Evolutionary conservation across 495 filamentous ascomycete genomes (phyloP), one percentile per base, ranked within the genome.

Genomic region (Penicillium bialowiezense): DNA sequence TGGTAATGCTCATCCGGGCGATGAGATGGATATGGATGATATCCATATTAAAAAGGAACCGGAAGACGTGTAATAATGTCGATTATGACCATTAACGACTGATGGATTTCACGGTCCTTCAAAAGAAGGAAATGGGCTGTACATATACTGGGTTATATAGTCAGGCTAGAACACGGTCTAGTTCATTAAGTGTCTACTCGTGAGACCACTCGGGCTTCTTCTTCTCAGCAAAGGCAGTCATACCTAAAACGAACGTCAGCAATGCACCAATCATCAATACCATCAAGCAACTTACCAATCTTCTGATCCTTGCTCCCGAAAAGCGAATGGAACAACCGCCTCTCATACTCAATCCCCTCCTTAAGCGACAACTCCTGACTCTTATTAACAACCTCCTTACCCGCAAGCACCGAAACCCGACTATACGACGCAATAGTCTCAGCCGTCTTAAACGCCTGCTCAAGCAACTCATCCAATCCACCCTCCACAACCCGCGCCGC

Each of bases 321-420:
- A 59, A 96, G 62, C 10, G 80, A 76, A 65, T 98, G 93, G 75
- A 97, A 98, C 48, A 97, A 73, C 41, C 92, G 76, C 63, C 93
- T 74, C 81, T 98, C 93, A 71, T 80, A 97, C 73, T 97, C 95
- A 1, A 98, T 85, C 0, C 93, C 93, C 59, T 97, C 95, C 57
- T 85, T 76, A 52, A 98, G 69, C 10, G 82, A 72, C 52, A 92
- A 63, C 56, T 97, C 92, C 75, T 96, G 89, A 59, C 89, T 92
- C 83, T 96, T 96, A 59, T 96, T 96, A 20, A 98, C 91, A 14
- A 91, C 95, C 78, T 97, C 93, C 80, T 98, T 98, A 7, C 83
- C 88, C n/a, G 89, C 93, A 75, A 86, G 81, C 19, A 95, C 84
- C 0, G 90, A 87, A 29, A 97, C 82, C 56, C 72, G 78, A 24